Percentiles rank a stretch among this genome's conserved stretches.
Evolutionary conservation across 2,329 filamentous ascomycete genomes (phyloP).

Genomic region (Pyricularia grisea): DNA sequence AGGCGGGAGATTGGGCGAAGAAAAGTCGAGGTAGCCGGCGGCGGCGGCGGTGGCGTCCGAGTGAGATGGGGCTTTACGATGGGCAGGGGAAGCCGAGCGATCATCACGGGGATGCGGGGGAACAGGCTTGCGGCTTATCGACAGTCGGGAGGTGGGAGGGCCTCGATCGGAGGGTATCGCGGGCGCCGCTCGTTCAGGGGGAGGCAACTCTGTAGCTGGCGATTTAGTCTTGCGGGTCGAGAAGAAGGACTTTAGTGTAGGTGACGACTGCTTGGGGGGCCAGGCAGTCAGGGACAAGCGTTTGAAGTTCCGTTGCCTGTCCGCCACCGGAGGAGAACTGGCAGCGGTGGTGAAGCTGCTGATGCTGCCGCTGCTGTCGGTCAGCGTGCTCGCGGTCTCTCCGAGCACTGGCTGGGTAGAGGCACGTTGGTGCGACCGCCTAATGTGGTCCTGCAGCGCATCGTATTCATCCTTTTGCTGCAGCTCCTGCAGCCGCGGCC

Average conservation of each 20-base stretch:
- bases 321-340: not conserved
- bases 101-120: not conserved
- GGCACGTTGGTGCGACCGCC: not conserved
- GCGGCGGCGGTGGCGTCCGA: not conserved
- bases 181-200: not conserved
- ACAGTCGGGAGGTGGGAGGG: not conserved
- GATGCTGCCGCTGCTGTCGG: not conserved
- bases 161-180: not conserved
- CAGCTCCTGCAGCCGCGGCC: not conserved
- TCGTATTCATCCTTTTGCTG: not conserved
- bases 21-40: not conserved
- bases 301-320: not conserved
- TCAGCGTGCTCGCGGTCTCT: not conserved
- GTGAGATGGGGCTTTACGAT: not conserved
- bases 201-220: not conserved
- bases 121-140: not conserved
- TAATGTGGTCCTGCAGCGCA: not conserved
- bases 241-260: conserved; percentile 2
- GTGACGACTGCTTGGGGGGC: not conserved
- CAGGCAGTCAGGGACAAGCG: not conserved
- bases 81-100: not conserved
- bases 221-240: conserved; percentile 1
- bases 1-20: not conserved
- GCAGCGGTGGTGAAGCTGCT: not conserved
- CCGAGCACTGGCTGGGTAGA: not conserved